Conservation (phyloP, 805 yeast genomes). For the Candida qinlingensis region DNA sequence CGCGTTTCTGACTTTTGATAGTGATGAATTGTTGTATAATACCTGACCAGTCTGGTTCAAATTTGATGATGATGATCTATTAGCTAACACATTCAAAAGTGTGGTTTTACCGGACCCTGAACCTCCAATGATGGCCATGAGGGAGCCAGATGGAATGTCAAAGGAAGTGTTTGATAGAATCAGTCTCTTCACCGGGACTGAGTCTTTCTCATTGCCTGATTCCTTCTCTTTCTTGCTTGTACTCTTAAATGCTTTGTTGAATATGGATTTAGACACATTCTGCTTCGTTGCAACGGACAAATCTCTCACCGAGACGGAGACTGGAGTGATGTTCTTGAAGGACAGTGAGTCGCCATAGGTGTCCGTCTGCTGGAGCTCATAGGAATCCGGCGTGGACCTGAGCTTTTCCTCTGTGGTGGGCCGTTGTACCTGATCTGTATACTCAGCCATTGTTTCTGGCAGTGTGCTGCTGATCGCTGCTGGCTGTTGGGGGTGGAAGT, state of each 20-base stretch:
- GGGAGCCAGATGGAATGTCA: slow-evolving; percentile 54
- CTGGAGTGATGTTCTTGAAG: slow-evolving; percentile 6
- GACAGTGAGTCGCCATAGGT: slow-evolving; percentile 1
- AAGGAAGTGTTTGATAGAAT: slow-evolving; percentile 41
- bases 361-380: not conserved
- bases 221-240: not conserved
- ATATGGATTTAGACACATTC: not conserved
- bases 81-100: slow-evolving; percentile 60
- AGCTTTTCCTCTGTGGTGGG: too few species aligned
- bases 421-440: too few species aligned
- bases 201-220: not conserved
- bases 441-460: too few species aligned
- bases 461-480: too few species aligned
- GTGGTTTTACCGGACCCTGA: slow-evolving; percentile 90
- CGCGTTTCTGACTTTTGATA: slow-evolving; percentile 31
- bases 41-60: slow-evolving; percentile 39
- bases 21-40: slow-evolving; percentile 26
- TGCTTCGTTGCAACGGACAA: slow-evolving; percentile 3
- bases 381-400: not conserved
- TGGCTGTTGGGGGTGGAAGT: too few species aligned
- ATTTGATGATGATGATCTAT: slow-evolving; percentile 37
- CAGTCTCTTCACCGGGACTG: not conserved
- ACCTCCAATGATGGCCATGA: slow-evolving; percentile 85
- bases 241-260: not conserved
- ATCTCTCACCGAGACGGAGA: slow-evolving; percentile 7